A percentile compares a stretch with the other conserved stretches of the same genome.
These are phyloP conservation scores for Parmelia sp. DNA, from an alignment of 495 filamentous ascomycete genomes.

Conservation along the genomic window DNA sequence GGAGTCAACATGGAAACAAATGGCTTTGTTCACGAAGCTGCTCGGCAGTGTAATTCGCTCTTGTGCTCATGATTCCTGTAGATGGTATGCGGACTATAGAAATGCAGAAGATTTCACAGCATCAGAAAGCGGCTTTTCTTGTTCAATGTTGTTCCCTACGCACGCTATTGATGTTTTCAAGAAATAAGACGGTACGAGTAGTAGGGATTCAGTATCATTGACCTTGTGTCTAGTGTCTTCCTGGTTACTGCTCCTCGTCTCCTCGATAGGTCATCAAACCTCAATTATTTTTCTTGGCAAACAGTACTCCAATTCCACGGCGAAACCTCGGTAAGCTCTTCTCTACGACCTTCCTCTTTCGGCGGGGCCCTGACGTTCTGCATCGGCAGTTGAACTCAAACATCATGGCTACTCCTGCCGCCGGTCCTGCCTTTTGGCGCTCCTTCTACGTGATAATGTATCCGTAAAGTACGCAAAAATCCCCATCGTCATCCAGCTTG, in stretches of 20 bases:
- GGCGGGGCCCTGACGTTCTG: background rate
- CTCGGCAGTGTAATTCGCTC: conserved; percentile 5
- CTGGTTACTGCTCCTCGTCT: too few species aligned
- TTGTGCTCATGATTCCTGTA: conserved; percentile 14
- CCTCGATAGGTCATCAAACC: too few species aligned
- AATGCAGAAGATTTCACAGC: conserved; percentile 3
- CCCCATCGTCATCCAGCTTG: background rate
- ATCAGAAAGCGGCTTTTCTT: background rate
- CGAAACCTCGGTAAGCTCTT: background rate
- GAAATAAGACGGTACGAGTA: background rate
- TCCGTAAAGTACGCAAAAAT: background rate
- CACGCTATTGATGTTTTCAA: background rate
- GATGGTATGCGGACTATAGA: conserved; percentile 18
- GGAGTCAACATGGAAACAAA: conserved; percentile 5
- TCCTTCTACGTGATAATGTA: background rate
- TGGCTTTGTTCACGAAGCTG: background rate
- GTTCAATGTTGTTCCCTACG: background rate
- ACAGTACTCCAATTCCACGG: background rate
- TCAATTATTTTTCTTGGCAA: background rate
- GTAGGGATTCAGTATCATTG: background rate
- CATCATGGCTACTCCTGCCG: background rate
- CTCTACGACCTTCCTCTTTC: background rate
- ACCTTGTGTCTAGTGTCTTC: too few species aligned
- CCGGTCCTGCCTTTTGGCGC: background rate
- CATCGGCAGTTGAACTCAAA: background rate